Percentiles rank a stretch among this genome's conserved stretches.
Conservation (phyloP, 768 basidiomycete species). For the Russula sp. region DNA sequence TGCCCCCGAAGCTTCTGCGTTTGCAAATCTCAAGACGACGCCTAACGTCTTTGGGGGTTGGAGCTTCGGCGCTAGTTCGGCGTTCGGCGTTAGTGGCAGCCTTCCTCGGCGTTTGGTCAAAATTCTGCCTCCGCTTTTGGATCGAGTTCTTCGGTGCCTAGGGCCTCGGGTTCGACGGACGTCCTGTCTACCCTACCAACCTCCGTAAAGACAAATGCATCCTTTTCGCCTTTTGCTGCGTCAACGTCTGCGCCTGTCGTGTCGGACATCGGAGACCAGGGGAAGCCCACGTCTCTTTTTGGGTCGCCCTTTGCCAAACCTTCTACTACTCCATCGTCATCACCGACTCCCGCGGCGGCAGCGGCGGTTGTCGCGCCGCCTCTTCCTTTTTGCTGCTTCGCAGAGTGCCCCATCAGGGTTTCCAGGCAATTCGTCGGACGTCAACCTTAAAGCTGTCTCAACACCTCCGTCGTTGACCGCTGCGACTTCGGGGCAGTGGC, state of each 20-base stretch:
- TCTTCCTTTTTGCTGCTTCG: slow-evolving; percentile 14
- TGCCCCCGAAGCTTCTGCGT: slow-evolving; percentile 32
- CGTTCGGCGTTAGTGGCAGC: slow-evolving; percentile 24
- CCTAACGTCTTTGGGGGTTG: slow-evolving; percentile 39
- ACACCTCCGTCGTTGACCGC: slow-evolving; percentile 22
- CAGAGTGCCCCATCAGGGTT: slow-evolving; percentile 12
- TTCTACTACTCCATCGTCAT: background rate
- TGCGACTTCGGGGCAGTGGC: slow-evolving; percentile 8
- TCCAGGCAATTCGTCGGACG: background rate
- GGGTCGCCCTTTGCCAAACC: slow-evolving; percentile 12
- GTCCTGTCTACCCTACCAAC: background rate
- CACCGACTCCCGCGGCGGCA: background rate
- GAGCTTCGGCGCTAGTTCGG: slow-evolving; percentile 27
- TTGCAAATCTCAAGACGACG: slow-evolving; percentile 38
- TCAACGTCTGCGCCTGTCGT: slow-evolving; percentile 11
- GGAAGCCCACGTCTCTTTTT: slow-evolving; percentile 2
- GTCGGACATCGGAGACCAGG: slow-evolving; percentile 3
- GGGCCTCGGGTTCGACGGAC: background rate
- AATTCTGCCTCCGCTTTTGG: slow-evolving; percentile 12
- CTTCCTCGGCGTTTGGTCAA: slow-evolving; percentile 31
- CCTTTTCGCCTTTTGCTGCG: slow-evolving; percentile 17
- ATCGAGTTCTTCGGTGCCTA: background rate
- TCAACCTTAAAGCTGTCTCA: slow-evolving; percentile 15
- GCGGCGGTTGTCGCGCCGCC: background rate
- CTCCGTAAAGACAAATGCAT: background rate